phyloP scores from a whole-genome alignment of 352 stramenopile species.

The Aphanomyces cochlioides region DNA sequence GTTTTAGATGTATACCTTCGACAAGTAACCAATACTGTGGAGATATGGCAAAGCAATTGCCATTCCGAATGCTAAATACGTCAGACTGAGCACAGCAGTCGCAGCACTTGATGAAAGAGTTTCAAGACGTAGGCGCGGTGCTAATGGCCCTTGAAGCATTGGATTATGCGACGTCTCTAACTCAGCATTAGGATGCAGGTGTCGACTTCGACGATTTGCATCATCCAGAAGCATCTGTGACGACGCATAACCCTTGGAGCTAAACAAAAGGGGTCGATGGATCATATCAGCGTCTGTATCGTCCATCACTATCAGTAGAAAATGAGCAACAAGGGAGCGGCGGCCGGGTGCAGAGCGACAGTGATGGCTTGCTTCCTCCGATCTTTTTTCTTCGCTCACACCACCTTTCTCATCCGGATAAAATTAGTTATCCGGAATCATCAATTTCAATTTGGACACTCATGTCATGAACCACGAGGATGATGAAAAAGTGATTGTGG shows the following conservation, averaged over 20 bases:
- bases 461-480: no score
- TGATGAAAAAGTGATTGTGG: no score
- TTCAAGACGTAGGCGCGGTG: constrained; percentile 68
- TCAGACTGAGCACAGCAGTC: constrained; percentile 66
- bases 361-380: no score
- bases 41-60: constrained; percentile 69
- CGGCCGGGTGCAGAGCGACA: no score
- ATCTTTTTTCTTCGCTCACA: no score
- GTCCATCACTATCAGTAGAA: not conserved
- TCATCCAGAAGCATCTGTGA: constrained; percentile 73
- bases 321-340: not conserved
- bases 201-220: constrained; percentile 35
- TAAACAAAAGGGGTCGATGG: constrained; percentile 76
- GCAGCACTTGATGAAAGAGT: constrained; percentile 72
- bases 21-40: constrained; percentile 67
- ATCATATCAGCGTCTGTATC: constrained; percentile 43
- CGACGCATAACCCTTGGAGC: constrained; percentile 72
- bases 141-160: constrained; percentile 7
- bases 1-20: constrained; percentile 44
- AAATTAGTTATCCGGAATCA: no score
- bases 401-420: no score
- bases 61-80: constrained; percentile 70
- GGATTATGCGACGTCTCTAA: constrained; percentile 16
- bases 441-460: no score
- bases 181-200: not conserved